These are phyloP conservation scores for Coemansia reversa DNA, from an alignment of 192 early-diverging fungal species.

Conservation along the genomic window DNA sequence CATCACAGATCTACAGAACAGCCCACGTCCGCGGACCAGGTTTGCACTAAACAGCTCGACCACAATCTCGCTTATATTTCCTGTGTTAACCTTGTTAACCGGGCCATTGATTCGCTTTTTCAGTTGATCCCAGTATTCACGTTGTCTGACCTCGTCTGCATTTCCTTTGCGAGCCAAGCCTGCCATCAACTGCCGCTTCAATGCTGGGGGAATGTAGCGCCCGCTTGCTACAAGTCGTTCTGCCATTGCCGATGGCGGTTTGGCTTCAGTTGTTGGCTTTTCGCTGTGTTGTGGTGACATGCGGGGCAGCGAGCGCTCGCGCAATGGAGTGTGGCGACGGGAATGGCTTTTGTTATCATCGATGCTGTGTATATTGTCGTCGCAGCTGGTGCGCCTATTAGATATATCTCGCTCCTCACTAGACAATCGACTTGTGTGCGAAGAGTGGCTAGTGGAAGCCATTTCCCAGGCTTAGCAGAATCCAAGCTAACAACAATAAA, in stretches of 20 bases:
- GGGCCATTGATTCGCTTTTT: slow-evolving; percentile 94
- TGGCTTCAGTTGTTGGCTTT: neutral
- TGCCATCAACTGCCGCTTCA: slow-evolving; percentile 69
- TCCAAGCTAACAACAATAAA: neutral
- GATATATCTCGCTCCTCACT: neutral
- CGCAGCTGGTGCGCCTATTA: neutral
- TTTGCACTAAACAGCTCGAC: slow-evolving; percentile 90
- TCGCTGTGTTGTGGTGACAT: neutral
- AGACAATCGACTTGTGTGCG: neutral
- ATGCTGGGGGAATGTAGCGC: slow-evolving; percentile 80
- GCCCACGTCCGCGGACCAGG: slow-evolving; percentile 87
- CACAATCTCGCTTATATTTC: slow-evolving; percentile 88
- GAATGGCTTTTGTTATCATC: neutral
- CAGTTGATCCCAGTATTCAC: slow-evolving; percentile 89
- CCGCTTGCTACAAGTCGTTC: slow-evolving; percentile 16
- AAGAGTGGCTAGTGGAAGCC: neutral
- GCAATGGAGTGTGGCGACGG: neutral
- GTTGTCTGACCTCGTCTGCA: slow-evolving; percentile 56
- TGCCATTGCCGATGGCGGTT: neutral
- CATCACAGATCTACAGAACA: slow-evolving; percentile 82
- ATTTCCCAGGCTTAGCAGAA: neutral
- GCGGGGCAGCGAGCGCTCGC: neutral
- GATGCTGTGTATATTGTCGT: neutral
- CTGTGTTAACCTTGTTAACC: slow-evolving; percentile 91
- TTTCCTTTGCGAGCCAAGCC: slow-evolving; percentile 7